Evolutionary conservation across 306 rosid species (phyloP), one percentile per base, ranked within the genome.

Genomic region (Echinosophora koreensis): DNA sequence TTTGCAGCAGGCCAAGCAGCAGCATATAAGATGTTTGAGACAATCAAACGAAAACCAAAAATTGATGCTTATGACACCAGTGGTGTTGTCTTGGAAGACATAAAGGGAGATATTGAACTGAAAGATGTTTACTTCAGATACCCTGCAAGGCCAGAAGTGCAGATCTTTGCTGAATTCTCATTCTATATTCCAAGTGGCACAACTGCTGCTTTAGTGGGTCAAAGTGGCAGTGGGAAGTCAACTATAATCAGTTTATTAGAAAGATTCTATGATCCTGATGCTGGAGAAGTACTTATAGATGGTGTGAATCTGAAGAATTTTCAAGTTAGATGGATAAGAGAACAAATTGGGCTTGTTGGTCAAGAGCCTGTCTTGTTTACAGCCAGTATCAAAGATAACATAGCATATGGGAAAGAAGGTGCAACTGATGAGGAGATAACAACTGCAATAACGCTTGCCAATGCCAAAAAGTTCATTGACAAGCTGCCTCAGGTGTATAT

Each of bases 161-260:
- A 83, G 64, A 89, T 95, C 30, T 95, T 95, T 59, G 44, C 93
- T 0, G 98, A 96, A 42, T 92, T 95, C 82, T 92, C 97, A 5
- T 69, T 95, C 51, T 16, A 32, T 52, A 92, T 92, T 66, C 85
- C 92, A 0, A 87, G 83, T 59, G 97, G 97, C 61, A 86, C 83
- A 52, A 90, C 93, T 42, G 73, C 86, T 34, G 98, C 98, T 42
- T 87, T 95, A 52, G 97, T 95, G 54, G 98, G 97, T 58, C 97
- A 92, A 60, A 95, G 98, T 64, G 98, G 98, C 49, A 95, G 98
- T 35, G 98, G 98, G 8, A 95, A 95, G 68, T 95, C 98, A 0
- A 95, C 97, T 0, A 92, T 92, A 11, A 88, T 92, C 37, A 85
- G 89, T 66, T 80, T 95, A 47, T 50, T 92, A 12, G 97, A 95